Evolutionary conservation across 352 stramenopile genomes (phyloP).

Genomic region (Thalassiosira livingstoniorum): DNA sequence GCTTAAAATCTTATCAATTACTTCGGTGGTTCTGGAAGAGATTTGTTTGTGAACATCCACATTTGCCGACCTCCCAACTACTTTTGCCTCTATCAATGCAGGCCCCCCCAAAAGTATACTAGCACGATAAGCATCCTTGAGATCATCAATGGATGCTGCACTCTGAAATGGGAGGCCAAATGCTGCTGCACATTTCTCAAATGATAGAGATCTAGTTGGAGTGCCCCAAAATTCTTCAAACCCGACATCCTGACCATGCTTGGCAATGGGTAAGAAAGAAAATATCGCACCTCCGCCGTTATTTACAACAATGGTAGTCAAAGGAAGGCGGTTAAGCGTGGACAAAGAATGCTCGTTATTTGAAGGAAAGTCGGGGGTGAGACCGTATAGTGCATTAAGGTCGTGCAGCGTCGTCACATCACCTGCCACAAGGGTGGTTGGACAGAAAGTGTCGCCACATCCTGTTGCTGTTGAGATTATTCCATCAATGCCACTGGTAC

Average conservation of each 20-base stretch:
- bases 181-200: conserved; percentile 65
- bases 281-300: conserved; percentile 86
- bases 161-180: conserved; percentile 72
- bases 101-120: conserved; percentile 40
- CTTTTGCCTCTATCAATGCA: conserved; percentile 72
- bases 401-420: conserved; percentile 83
- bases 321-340: conserved; percentile 43
- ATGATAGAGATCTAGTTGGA: conserved; percentile 80
- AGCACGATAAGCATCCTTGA: conserved; percentile 61
- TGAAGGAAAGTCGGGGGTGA: conserved; percentile 51
- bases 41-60: conserved; percentile 77
- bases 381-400: conserved; percentile 75
- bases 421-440: conserved; percentile 80
- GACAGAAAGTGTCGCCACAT: conserved; percentile 67
- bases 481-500: conserved; percentile 85
- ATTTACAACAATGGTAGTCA: conserved; percentile 82
- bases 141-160: conserved; percentile 53
- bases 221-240: conserved; percentile 86
- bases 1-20: conserved; percentile 31
- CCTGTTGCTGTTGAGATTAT: conserved; percentile 81
- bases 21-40: conserved; percentile 37
- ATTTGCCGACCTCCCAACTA: conserved; percentile 70
- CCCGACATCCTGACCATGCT: conserved; percentile 77
- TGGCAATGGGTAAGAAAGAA: conserved; percentile 84
- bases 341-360: conserved; percentile 52